phyloP scores from a whole-genome alignment of 1,284 basidiomycete species.

The Tylopilus sp. region DNA sequence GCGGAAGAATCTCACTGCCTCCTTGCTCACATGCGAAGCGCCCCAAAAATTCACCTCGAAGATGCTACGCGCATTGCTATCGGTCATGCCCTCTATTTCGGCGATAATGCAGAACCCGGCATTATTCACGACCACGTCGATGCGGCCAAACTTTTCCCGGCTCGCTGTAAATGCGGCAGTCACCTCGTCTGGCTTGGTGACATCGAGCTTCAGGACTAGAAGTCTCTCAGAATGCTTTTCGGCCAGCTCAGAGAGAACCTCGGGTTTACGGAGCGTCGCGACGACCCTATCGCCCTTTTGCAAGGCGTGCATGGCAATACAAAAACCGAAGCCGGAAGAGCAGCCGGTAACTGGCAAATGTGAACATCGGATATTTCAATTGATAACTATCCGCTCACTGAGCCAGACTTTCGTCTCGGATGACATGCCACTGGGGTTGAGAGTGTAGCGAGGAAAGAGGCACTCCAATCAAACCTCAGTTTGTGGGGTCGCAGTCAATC shows the following conservation, averaged over 20 bases:
- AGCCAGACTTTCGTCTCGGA: slow-evolving; percentile 23
- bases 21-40: slow-evolving; percentile 27
- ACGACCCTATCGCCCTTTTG: slow-evolving; percentile 34
- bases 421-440: slow-evolving; percentile 1
- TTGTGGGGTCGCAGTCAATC: no score
- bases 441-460: not conserved
- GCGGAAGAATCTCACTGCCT: slow-evolving; percentile 25
- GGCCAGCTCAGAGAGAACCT: slow-evolving; percentile 27
- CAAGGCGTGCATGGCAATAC: slow-evolving; percentile 17
- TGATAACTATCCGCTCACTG: slow-evolving; percentile 7
- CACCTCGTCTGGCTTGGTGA: slow-evolving; percentile 31
- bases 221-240: slow-evolving; percentile 28
- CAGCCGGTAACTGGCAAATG: slow-evolving; percentile 21
- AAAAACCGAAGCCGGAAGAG: slow-evolving; percentile 24
- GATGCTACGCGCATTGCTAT: slow-evolving; percentile 24
- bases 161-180: slow-evolving; percentile 32
- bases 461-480: no score
- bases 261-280: slow-evolving; percentile 34
- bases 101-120: slow-evolving; percentile 21
- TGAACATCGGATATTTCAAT: not conserved
- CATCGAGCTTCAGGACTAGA: slow-evolving; percentile 39
- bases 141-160: slow-evolving; percentile 34
- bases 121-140: slow-evolving; percentile 47
- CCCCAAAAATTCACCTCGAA: slow-evolving; percentile 40
- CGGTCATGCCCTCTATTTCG: slow-evolving; percentile 18